These are phyloP conservation scores for Penicillium sp. DNA, from an alignment of 2,329 filamentous ascomycete species.

Conservation along the genomic window DNA sequence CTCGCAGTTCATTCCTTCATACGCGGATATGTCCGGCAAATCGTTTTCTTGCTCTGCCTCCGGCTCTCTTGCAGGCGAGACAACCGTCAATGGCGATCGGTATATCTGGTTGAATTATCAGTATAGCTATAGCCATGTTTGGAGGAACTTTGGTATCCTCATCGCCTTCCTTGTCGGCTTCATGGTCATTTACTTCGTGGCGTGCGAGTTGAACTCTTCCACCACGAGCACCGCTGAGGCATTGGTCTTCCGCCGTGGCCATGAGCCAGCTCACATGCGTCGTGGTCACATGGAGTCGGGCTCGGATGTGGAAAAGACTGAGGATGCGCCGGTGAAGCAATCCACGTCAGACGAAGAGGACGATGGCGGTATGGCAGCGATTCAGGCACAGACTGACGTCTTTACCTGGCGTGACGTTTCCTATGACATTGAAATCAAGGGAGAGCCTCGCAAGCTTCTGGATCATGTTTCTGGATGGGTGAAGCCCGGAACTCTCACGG, in stretches of 20 bases:
- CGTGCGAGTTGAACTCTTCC: constrained; percentile 48
- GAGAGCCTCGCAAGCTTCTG: constrained; percentile 68
- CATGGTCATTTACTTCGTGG: constrained; percentile 58
- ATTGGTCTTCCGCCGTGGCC: constrained; percentile 67
- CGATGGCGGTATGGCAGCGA: constrained; percentile 25
- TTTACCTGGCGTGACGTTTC: constrained; percentile 81
- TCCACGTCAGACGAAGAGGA: background rate
- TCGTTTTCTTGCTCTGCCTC: constrained; percentile 57
- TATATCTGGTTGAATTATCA: constrained; percentile 56
- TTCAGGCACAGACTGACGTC: constrained; percentile 65
- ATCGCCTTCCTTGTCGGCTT: constrained; percentile 63
- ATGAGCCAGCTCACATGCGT: constrained; percentile 18
- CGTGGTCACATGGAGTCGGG: background rate
- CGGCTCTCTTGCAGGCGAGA: constrained; percentile 55
- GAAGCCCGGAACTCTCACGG: constrained; percentile 84
- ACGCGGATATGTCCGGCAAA: constrained; percentile 34
- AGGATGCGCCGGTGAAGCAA: background rate
- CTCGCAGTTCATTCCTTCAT: constrained; percentile 46
- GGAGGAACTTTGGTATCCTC: constrained; percentile 69
- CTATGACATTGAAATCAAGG: constrained; percentile 76
- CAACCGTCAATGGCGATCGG: constrained; percentile 56
- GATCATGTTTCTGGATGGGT: constrained; percentile 89
- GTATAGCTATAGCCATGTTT: constrained; percentile 60
- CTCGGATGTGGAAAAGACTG: constrained; percentile 50
- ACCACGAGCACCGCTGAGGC: constrained; percentile 74